Percentiles rank a stretch among this genome's conserved stretches.
phyloP scores from a whole-genome alignment of 129 eudicot genomes.

The Lonicera japonica region DNA sequence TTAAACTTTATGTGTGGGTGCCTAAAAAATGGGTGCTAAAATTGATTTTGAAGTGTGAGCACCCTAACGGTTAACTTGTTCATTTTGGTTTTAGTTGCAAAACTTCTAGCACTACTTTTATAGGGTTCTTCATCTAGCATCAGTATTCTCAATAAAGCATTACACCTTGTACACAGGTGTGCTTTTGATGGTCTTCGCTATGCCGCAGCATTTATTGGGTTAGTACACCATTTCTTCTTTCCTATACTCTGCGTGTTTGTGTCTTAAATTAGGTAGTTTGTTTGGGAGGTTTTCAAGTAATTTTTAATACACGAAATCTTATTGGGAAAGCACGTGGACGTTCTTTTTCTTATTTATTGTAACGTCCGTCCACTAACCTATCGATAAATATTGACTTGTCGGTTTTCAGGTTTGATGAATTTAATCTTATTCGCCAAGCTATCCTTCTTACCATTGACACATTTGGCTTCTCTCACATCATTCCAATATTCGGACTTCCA shows the following conservation, averaged over 20 bases:
- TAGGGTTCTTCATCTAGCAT: background rate
- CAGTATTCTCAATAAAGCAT: background rate
- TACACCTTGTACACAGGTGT: constrained; percentile 47
- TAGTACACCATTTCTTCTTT: constrained; percentile 20
- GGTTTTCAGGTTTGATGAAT: constrained; percentile 77
- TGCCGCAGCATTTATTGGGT: constrained; percentile 96
- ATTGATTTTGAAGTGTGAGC: too few relatives aligned
- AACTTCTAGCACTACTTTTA: background rate
- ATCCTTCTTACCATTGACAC: constrained; percentile 78
- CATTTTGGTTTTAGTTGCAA: too few relatives aligned
- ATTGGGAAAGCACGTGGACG: background rate
- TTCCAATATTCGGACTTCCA: constrained; percentile 89
- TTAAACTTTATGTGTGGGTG: too few relatives aligned
- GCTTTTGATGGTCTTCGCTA: constrained; percentile 97
- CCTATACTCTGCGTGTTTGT: background rate
- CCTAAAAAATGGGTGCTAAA: too few relatives aligned
- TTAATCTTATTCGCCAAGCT: constrained; percentile 84
- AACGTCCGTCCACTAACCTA: too few relatives aligned
- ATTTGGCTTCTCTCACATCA: constrained; percentile 86
- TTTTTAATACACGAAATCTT: background rate
- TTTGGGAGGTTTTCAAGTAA: background rate
- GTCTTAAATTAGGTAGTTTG: background rate
- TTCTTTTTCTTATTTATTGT: background rate
- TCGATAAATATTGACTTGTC: background rate
- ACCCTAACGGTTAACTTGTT: too few relatives aligned